These are phyloP conservation scores for Colletotrichum karsti DNA, from an alignment of 2,329 filamentous ascomycete genomes.

Conservation along the genomic window DNA sequence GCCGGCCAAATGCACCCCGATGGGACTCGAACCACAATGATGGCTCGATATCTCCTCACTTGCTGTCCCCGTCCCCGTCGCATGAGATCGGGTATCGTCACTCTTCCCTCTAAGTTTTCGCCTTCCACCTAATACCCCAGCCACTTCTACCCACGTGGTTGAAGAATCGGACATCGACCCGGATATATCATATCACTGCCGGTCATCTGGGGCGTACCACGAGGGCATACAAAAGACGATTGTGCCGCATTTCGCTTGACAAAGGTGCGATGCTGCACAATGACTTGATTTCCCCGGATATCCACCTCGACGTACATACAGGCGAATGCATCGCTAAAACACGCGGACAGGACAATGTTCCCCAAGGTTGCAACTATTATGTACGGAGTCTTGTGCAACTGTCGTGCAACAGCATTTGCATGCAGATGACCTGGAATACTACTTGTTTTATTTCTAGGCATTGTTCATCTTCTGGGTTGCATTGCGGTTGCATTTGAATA, in stretches of 20 bases:
- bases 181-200: not conserved
- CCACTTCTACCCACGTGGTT: too few relatives aligned
- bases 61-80: not conserved
- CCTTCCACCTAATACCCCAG: too few relatives aligned
- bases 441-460: not conserved
- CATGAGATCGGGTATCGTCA: too few relatives aligned
- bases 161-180: too few relatives aligned
- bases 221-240: not conserved
- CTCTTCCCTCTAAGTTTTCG: too few relatives aligned
- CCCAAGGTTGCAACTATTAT: not conserved
- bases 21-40: not conserved
- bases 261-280: not conserved
- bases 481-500: not conserved
- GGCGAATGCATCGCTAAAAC: not conserved
- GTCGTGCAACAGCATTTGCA: not conserved
- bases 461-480: not conserved
- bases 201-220: not conserved
- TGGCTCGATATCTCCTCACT: not conserved
- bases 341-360: not conserved
- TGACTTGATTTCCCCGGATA: slow-evolving; percentile 7
- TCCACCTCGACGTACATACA: not conserved
- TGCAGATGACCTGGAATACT: not conserved
- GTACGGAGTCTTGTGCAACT: not conserved
- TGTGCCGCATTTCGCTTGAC: not conserved
- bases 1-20: not conserved